A percentile compares a stretch with the other conserved stretches of the same genome.
Evolutionary conservation across 306 rosid genomes (phyloP).

Genomic region (Calophaca sinica): DNA sequence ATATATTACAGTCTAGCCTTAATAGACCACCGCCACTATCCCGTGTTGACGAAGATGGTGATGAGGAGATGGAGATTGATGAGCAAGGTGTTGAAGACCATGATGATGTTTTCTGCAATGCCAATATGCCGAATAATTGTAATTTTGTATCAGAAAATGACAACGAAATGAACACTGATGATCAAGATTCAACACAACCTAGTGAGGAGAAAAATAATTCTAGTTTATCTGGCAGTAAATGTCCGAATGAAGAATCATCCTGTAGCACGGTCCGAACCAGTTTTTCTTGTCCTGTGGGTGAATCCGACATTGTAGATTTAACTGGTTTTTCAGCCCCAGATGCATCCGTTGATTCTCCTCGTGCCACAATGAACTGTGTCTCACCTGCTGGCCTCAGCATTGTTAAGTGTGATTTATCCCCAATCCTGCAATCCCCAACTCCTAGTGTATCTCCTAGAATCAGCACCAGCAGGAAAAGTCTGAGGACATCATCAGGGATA

Average conservation of each 20-base stretch:
- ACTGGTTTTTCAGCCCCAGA: slow-evolving; percentile 52
- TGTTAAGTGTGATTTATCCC: slow-evolving; percentile 62
- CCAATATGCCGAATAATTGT: slow-evolving; percentile 24
- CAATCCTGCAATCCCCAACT: slow-evolving; percentile 76
- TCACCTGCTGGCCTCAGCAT: slow-evolving; percentile 66
- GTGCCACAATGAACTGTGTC: slow-evolving; percentile 54
- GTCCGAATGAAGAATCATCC: slow-evolving; percentile 56
- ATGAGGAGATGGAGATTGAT: slow-evolving; percentile 98
- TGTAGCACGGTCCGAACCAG: slow-evolving; percentile 41
- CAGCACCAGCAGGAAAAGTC: slow-evolving; percentile 86
- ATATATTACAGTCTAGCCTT: slow-evolving; percentile 72
- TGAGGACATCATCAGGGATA: slow-evolving; percentile 75
- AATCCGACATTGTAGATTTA: slow-evolving; percentile 52
- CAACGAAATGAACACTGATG: slow-evolving; percentile 42
- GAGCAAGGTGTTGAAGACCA: slow-evolving; percentile 77
- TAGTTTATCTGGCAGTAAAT: slow-evolving; percentile 51
- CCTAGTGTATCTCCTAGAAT: slow-evolving; percentile 91
- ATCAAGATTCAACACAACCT: slow-evolving; percentile 47
- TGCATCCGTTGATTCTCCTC: slow-evolving; percentile 51
- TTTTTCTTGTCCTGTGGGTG: slow-evolving; percentile 49
- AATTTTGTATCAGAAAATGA: slow-evolving; percentile 50
- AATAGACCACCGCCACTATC: slow-evolving; percentile 59
- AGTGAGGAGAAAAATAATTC: slow-evolving; percentile 42
- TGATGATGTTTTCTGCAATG: slow-evolving; percentile 40
- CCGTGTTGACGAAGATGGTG: slow-evolving; percentile 81